phyloP scores from a whole-genome alignment of 805 yeast genomes.

The Saccharomycopsis fibuligera region DNA sequence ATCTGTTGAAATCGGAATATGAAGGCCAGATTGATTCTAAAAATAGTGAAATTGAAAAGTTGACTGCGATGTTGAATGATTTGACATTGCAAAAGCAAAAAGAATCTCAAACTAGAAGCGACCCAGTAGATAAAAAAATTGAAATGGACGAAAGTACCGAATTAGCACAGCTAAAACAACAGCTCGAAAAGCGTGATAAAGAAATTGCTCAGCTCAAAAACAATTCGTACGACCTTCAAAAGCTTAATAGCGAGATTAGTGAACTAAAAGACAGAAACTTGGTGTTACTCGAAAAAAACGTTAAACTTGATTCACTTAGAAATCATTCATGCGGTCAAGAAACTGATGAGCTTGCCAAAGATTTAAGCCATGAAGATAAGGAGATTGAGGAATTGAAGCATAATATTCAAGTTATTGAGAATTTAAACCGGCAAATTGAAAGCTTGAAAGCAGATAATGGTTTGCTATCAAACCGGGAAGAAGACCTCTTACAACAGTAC shows the following conservation, averaged over 20 bases:
- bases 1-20: slow-evolving; percentile 1
- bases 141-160: neutral
- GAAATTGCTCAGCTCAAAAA: slow-evolving; percentile 1
- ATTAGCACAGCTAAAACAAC: neutral
- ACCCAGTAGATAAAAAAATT: too few relatives aligned
- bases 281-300: neutral
- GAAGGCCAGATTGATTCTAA: neutral
- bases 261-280: slow-evolving; percentile 1
- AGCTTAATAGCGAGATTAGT: slow-evolving; percentile 1
- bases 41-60: slow-evolving; percentile 6
- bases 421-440: slow-evolving; percentile 8
- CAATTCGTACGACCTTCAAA: neutral
- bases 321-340: neutral
- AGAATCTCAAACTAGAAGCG: too few relatives aligned
- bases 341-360: neutral
- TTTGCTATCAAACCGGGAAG: neutral
- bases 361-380: slow-evolving; percentile 2
- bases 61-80: slow-evolving; percentile 6
- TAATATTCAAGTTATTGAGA: slow-evolving; percentile 7
- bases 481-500: neutral
- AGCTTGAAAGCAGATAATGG: neutral
- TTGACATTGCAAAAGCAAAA: slow-evolving; percentile 1
- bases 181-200: slow-evolving; percentile 1
- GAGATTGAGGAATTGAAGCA: slow-evolving; percentile 8
- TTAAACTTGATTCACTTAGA: slow-evolving; percentile 4